Evolutionary conservation across 2,329 filamentous ascomycete genomes (phyloP), one percentile per base, ranked within the genome.

Genomic region (Sporothrix phasma): DNA sequence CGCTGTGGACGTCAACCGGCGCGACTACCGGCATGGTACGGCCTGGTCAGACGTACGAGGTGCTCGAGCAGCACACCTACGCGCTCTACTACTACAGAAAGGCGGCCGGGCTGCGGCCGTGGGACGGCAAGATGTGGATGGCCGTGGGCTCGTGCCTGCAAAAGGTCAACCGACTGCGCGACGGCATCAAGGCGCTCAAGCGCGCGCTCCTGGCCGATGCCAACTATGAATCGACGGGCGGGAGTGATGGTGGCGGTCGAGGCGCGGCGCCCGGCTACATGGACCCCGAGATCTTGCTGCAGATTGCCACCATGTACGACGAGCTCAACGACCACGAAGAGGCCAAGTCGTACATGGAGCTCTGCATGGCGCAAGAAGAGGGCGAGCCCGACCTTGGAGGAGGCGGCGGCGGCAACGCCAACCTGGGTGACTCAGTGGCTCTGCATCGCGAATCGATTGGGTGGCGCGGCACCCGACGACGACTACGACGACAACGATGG

Each of bases 1-100:
- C 47, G 94, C 94, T 1, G 93, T 99, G 1, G 94, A 99, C 71
- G 90, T 94, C 69, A 97, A 99, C 72, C 86, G 93, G 39, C 90
- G 94, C 70, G 94, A 99, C 74, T 97, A 97, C 74, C 88, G 94
- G 94, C 94, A 3, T 99, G 94, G 94, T 97, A 99, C 73, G 94
- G 94, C 39, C 81, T 99, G 0, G 94, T 0, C 93, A 97, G 74
- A 95, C 94, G 1, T 99, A 99, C 72, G 94, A 99, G 74, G 89
- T 99, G 69, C 83, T 99, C 8, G 94, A 99, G 76, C 97, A 97
- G 91, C 90, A 96, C 72, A 92, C 92, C 49, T 99, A 99, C 74
- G 92, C 93, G 0, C 78, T 99, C 0, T 97, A 94, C 83, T 99
- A 99, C 76, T 97, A 96, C 78, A 95, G 97, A 73, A 91, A 94